Conservation (phyloP, 2,329 filamentous ascomycete genomes). For the Alternaria ethzedia region DNA sequence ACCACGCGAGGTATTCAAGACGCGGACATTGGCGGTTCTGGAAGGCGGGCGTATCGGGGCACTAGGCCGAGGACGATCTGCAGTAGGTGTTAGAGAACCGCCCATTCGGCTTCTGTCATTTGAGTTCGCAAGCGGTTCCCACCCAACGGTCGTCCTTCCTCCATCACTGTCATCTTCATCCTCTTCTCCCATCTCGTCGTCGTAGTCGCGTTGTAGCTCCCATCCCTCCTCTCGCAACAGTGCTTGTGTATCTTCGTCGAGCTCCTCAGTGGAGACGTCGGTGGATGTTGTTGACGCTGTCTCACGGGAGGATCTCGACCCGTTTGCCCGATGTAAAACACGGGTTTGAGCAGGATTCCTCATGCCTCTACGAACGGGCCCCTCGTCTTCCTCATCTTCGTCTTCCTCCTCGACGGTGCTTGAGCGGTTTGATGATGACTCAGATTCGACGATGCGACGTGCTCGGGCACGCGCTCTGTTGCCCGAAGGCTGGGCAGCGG, state of each 20-base stretch:
- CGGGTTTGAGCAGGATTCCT: conserved; percentile 39
- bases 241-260: conserved; percentile 49
- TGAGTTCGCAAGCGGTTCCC: conserved; percentile 53
- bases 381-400: conserved; percentile 47
- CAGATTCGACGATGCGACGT: conserved; percentile 49
- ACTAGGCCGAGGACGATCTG: conserved; percentile 53
- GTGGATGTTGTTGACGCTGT: conserved; percentile 45
- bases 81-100: conserved; percentile 56
- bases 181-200: conserved; percentile 47
- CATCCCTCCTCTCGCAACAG: conserved; percentile 46
- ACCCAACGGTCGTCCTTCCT: conserved; percentile 54
- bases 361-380: conserved; percentile 43
- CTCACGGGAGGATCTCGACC: conserved; percentile 37
- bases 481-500: conserved; percentile 37
- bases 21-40: conserved; percentile 42
- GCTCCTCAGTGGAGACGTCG: conserved; percentile 44
- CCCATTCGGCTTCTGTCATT: conserved; percentile 53
- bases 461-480: conserved; percentile 31
- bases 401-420: conserved; percentile 44
- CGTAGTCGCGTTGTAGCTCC: conserved; percentile 49
- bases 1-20: conserved; percentile 45
- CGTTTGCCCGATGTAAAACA: conserved; percentile 43
- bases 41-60: conserved; percentile 49
- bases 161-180: conserved; percentile 52
- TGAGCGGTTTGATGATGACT: conserved; percentile 47